Evolutionary conservation across 192 early-diverging fungal species (phyloP), one percentile per base, ranked within the genome.

Genomic region (Coemansia sp.): DNA sequence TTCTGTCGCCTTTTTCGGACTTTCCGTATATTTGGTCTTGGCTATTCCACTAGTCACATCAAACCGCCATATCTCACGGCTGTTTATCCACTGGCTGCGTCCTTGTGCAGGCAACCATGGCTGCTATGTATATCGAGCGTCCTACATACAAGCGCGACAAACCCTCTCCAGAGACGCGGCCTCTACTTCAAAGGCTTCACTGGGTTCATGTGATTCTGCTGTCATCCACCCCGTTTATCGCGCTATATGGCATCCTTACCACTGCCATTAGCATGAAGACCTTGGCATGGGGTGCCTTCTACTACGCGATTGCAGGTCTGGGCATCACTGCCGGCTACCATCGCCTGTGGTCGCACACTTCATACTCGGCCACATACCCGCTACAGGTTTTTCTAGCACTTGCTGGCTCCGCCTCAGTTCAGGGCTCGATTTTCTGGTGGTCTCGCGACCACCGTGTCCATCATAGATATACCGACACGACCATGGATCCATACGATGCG

Each of bases 351-450:
- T 76, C 90, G 24, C 93, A 94, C 82, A 87, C 89, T 17, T 67
- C 91, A 6, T 94, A 93, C 70, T 84, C 67, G 29, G 92, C 89
- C 39, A 83, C 83, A 6, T 81, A 78, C 23, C 83, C 80, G 5
- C 81, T 92, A 60, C 86, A 85, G 63, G 75, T 88, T 24, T 75
- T 88, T n/a, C 82, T 92, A 29, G 75, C 84, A 19, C 62, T 91
- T n/a, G 82, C 84, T 4, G 88, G 89, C 52, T 83, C 87, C 19
- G 88, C 89, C 42, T 88, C 93, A 7, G 87, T 93, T 6, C 85
- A 94, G 71, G 93, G 93, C 58, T 91, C 90, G 54, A 87, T 92
- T 63, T 85, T 88, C 51, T 94, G 93, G 93, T 94, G 93, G 93
- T 85, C 83, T 20, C 85, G 93, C 29, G 89, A 89, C 33, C 93